A percentile compares a stretch with the other conserved stretches of the same genome.
phyloP scores from a whole-genome alignment of 768 basidiomycete genomes.

The Cystoderma amianthinum region DNA sequence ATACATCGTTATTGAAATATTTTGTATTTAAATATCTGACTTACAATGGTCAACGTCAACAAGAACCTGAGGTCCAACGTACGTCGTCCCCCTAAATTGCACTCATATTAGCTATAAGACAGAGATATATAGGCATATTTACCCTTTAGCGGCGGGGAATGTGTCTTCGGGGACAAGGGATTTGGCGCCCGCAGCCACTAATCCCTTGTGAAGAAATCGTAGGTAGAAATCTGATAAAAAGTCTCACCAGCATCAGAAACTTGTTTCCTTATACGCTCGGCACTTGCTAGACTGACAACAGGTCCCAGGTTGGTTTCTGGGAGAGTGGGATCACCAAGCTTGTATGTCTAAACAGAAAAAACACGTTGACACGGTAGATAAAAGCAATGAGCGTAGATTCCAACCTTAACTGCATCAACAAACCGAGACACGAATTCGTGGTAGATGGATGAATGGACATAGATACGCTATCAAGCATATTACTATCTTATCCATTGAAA shows the following conservation, averaged over 20 bases:
- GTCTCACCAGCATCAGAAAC: constrained; percentile 71
- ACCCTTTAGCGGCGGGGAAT: constrained; percentile 67
- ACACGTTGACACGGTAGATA: not conserved
- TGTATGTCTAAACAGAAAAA: constrained; percentile 50
- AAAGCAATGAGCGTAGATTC: constrained; percentile 1
- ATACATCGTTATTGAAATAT: not conserved
- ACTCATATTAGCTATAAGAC: not conserved
- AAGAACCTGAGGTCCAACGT: constrained; percentile 88
- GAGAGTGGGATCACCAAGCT: constrained; percentile 79
- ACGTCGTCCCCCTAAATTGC: constrained; percentile 62
- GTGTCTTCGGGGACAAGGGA: constrained; percentile 61
- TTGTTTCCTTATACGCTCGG: constrained; percentile 80
- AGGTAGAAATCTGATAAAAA: no score
- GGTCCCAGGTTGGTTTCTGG: constrained; percentile 81
- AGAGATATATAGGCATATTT: constrained; percentile 14
- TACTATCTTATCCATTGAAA: not conserved
- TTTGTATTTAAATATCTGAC: no score
- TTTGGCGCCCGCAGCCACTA: constrained; percentile 76
- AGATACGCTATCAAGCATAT: constrained; percentile 61
- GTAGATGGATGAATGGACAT: constrained; percentile 83
- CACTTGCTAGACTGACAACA: constrained; percentile 85
- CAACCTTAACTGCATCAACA: constrained; percentile 67
- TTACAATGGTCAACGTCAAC: constrained; percentile 83
- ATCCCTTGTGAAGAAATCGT: no score
- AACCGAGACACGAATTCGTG: constrained; percentile 73